Percentiles rank a stretch among this genome's conserved stretches.
Conservation (phyloP, 228 moss, liverwort and hornwort species). For the Sphagnum fallax region DNA sequence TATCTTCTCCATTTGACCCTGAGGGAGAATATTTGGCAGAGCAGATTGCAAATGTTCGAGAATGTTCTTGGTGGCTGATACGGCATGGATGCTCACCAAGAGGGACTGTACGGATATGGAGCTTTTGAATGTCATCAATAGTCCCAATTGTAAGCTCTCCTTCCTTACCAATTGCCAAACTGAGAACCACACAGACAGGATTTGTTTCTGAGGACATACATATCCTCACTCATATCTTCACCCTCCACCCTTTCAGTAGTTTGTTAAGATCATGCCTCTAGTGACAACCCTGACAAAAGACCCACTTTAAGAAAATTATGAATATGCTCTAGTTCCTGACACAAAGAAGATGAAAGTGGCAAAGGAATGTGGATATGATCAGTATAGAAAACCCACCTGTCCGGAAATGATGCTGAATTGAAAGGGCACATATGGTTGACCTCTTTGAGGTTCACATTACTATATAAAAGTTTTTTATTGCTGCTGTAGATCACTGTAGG, state of each 20-base stretch:
- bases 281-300: no score
- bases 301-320: no score
- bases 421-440: slow-evolving; percentile 99
- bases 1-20: slow-evolving; percentile 84
- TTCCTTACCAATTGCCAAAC: slow-evolving; percentile 96
- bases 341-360: neutral
- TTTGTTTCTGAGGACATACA: neutral
- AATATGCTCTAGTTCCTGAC: neutral
- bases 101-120: slow-evolving; percentile 89
- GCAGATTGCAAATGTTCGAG: slow-evolving; percentile 90
- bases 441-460: slow-evolving; percentile 97
- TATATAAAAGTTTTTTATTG: slow-evolving; percentile 93
- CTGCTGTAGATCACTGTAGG: slow-evolving; percentile 98
- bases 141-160: slow-evolving; percentile 98
- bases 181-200: slow-evolving; percentile 24
- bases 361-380: neutral
- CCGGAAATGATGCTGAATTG: slow-evolving; percentile 98
- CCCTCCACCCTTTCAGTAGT: no score
- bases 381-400: slow-evolving; percentile 51
- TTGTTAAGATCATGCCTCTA: no score
- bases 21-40: slow-evolving; percentile 72
- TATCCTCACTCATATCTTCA: no score
- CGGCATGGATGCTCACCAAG: slow-evolving; percentile 92
- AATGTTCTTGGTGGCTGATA: slow-evolving; percentile 87
- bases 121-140: slow-evolving; percentile 96